These are phyloP conservation scores for Hygrophoropsis aurantiaca DNA, from an alignment of 768 basidiomycete species.

Conservation along the genomic window DNA sequence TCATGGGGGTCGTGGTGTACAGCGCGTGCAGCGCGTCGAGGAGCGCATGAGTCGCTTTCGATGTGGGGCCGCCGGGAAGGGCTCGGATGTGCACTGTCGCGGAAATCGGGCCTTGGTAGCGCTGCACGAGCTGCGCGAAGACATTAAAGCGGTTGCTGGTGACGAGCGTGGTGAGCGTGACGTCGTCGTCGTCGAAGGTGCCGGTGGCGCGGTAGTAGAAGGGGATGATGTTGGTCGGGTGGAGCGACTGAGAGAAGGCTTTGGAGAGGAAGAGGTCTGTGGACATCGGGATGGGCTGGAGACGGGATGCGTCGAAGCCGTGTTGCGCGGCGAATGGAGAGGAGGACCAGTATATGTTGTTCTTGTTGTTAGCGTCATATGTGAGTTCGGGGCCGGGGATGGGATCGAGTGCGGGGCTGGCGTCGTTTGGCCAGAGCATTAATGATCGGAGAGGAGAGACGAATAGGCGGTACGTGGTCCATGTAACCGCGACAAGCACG, in stretches of 20 bases:
- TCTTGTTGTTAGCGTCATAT: no score
- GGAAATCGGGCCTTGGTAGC: slow-evolving; percentile 84
- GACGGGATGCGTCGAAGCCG: neutral
- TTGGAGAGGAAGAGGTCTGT: slow-evolving; percentile 64
- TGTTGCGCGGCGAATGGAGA: neutral
- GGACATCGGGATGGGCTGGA: slow-evolving; percentile 36
- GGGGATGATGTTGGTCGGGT: slow-evolving; percentile 74
- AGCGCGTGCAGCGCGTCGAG: slow-evolving; percentile 65
- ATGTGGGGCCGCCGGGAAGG: slow-evolving; percentile 18
- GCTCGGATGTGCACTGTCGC: slow-evolving; percentile 77
- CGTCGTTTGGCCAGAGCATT: no score
- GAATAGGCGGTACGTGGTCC: no score
- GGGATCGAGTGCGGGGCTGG: no score
- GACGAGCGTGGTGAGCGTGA: slow-evolving; percentile 84
- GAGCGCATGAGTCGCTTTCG: slow-evolving; percentile 40
- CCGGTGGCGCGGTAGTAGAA: slow-evolving; percentile 76
- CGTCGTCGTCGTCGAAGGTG: slow-evolving; percentile 57
- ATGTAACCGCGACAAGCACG: no score
- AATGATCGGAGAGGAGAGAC: no score
- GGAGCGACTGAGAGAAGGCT: slow-evolving; percentile 66
- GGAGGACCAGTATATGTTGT: slow-evolving; percentile 24
- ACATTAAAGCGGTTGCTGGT: slow-evolving; percentile 78
- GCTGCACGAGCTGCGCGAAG: slow-evolving; percentile 67
- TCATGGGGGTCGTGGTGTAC: slow-evolving; percentile 63
- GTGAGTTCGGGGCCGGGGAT: no score